Conservation (phyloP, 2,329 filamentous ascomycete species). For the Colletotrichum godetiae region DNA sequence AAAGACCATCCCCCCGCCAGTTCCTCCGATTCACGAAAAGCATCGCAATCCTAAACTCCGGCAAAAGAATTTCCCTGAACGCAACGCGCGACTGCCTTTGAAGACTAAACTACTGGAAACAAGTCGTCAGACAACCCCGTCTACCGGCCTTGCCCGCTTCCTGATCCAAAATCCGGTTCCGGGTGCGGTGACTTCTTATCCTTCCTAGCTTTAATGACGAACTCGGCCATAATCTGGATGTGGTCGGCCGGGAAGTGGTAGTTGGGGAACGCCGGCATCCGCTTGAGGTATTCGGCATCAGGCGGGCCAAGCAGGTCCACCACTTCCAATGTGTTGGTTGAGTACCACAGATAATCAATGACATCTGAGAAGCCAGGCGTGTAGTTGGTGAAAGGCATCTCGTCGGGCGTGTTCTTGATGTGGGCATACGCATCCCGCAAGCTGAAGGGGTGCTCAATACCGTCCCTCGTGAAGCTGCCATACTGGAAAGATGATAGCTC, state of each 20-base stretch:
- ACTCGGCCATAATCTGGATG: slow-evolving; percentile 88
- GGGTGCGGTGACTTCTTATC: slow-evolving; percentile 74
- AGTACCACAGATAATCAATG: slow-evolving; percentile 98
- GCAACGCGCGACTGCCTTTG: background rate
- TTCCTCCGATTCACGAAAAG: slow-evolving; percentile 34
- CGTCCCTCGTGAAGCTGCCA: slow-evolving; percentile 90
- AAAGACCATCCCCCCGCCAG: slow-evolving; percentile 22
- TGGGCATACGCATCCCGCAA: slow-evolving; percentile 90
- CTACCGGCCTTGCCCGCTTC: slow-evolving; percentile 38
- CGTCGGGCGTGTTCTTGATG: slow-evolving; percentile 83
- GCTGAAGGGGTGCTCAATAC: slow-evolving; percentile 94
- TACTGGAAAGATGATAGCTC: slow-evolving; percentile 88
- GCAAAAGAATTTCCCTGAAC: slow-evolving; percentile 36
- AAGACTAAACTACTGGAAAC: slow-evolving; percentile 7
- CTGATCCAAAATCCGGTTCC: slow-evolving; percentile 70
- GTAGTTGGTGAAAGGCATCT: slow-evolving; percentile 96
- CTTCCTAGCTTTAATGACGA: slow-evolving; percentile 88
- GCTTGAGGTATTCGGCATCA: slow-evolving; percentile 84
- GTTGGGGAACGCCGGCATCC: slow-evolving; percentile 91
- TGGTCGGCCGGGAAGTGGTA: slow-evolving; percentile 96
- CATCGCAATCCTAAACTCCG: slow-evolving; percentile 38
- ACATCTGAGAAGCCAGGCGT: slow-evolving; percentile 92
- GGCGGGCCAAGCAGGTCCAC: slow-evolving; percentile 87
- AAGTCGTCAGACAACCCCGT: slow-evolving; percentile 9
- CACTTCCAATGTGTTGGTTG: slow-evolving; percentile 87